Evolutionary conservation across 1,139 yeast genomes (phyloP).

Genomic region (Tardiomyces digboiensis): DNA sequence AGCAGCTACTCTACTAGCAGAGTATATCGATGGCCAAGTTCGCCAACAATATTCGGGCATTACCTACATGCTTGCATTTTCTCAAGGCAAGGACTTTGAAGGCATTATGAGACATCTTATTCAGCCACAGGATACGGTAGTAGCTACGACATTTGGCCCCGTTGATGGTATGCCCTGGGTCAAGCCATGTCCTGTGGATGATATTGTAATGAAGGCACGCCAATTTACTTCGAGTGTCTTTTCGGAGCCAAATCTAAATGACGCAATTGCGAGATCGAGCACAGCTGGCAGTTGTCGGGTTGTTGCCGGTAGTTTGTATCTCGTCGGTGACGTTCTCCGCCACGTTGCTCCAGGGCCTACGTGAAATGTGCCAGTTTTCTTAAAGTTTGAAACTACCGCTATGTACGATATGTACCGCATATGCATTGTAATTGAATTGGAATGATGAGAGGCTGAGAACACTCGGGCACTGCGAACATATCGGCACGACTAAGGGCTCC

Average conservation of each 20-base stretch:
- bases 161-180: conserved; percentile 97
- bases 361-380: no score
- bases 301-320: conserved; percentile 13
- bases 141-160: conserved; percentile 51
- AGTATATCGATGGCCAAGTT: conserved; percentile 28
- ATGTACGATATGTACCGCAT: no score
- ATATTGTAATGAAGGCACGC: conserved; percentile 9
- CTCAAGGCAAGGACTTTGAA: conserved; percentile 57
- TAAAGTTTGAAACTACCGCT: no score
- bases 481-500: no score
- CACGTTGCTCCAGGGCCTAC: no score
- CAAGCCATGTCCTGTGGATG: conserved; percentile 34
- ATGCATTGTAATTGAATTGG: no score
- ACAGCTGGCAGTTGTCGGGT: background rate
- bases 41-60: conserved; percentile 23
- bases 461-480: no score
- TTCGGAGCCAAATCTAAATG: background rate
- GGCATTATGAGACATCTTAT: conserved; percentile 45
- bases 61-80: conserved; percentile 63
- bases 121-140: conserved; percentile 41
- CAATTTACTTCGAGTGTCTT: background rate
- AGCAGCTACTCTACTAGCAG: conserved; percentile 63
- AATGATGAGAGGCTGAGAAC: no score
- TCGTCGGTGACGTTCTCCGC: conserved; percentile 12
- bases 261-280: background rate